Conservation (phyloP, 2,329 filamentous ascomycete genomes). For the Ceratocystis huliohia region DNA sequence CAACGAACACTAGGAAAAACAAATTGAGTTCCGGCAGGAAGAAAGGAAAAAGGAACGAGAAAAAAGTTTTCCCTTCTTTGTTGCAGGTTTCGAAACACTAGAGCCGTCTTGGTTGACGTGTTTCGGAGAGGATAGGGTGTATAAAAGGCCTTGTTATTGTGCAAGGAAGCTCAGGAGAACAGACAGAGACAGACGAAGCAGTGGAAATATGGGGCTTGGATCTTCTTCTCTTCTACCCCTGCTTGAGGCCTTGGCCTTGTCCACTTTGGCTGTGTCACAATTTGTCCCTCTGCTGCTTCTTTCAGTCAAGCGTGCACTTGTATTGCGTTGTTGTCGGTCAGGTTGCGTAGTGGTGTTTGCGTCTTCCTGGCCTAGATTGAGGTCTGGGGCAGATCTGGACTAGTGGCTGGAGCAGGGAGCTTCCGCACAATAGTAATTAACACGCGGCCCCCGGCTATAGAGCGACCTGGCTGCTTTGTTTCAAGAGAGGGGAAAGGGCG, state of each 20-base stretch:
- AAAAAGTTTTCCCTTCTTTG: not conserved
- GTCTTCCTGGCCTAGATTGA: not conserved
- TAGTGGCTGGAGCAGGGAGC: too few relatives aligned
- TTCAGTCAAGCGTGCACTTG: too few relatives aligned
- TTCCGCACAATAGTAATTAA: too few relatives aligned
- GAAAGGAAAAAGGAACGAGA: not conserved
- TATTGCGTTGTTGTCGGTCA: too few relatives aligned
- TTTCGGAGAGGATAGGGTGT: not conserved
- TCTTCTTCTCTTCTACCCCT: too few relatives aligned
- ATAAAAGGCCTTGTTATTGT: not conserved
- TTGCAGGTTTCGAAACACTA: slow-evolving; percentile 9
- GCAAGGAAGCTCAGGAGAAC: not conserved
- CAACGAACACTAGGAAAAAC: not conserved
- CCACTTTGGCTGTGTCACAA: too few relatives aligned
- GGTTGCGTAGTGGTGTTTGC: not conserved
- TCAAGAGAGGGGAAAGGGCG: too few relatives aligned
- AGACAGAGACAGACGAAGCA: not conserved
- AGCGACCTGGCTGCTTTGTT: too few relatives aligned
- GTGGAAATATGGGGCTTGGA: not conserved
- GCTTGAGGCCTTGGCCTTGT: too few relatives aligned
- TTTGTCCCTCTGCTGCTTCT: too few relatives aligned
- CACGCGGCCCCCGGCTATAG: too few relatives aligned
- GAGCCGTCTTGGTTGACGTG: not conserved
- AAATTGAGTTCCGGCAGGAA: not conserved
- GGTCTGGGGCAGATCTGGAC: too few relatives aligned